A percentile compares a stretch with the other conserved stretches of the same genome.
Evolutionary conservation across 352 stramenopile genomes (phyloP).

Genomic region (Phytophthora meadii): DNA sequence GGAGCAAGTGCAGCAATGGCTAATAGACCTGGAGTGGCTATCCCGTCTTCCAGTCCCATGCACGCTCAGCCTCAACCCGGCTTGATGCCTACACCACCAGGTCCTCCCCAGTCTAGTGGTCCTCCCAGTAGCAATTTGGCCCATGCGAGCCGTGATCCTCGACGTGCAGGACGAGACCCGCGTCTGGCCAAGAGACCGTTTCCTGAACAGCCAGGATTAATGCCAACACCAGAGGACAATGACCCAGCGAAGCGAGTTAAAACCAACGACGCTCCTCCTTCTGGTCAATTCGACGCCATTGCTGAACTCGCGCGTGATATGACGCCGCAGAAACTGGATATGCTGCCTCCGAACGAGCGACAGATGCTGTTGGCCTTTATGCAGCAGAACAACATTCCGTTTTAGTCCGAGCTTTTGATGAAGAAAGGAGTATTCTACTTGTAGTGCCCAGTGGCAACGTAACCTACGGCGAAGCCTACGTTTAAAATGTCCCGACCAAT

Average conservation of each 20-base stretch:
- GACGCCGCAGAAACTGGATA: slow-evolving; percentile 82
- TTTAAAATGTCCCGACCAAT: neutral
- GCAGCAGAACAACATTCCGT: slow-evolving; percentile 84
- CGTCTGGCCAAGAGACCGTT: slow-evolving; percentile 57
- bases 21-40: slow-evolving; percentile 26
- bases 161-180: slow-evolving; percentile 59
- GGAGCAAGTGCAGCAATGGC: slow-evolving; percentile 28
- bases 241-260: slow-evolving; percentile 40
- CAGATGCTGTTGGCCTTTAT: slow-evolving; percentile 85
- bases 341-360: slow-evolving; percentile 78
- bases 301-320: slow-evolving; percentile 80
- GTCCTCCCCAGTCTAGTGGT: slow-evolving; percentile 30
- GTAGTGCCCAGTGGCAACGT: slow-evolving; percentile 12
- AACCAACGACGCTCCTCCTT: slow-evolving; percentile 14
- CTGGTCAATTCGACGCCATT: slow-evolving; percentile 65
- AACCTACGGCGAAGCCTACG: neutral
- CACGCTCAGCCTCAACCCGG: slow-evolving; percentile 34
- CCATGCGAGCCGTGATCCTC: slow-evolving; percentile 56
- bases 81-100: slow-evolving; percentile 39
- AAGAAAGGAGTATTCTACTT: slow-evolving; percentile 16
- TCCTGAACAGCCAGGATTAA: slow-evolving; percentile 29
- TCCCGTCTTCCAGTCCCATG: slow-evolving; percentile 36
- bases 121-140: slow-evolving; percentile 36
- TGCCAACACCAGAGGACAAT: slow-evolving; percentile 28
- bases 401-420: slow-evolving; percentile 23